phyloP scores from a whole-genome alignment of 2,329 filamentous ascomycete species.

The Nothopassalora personata region DNA sequence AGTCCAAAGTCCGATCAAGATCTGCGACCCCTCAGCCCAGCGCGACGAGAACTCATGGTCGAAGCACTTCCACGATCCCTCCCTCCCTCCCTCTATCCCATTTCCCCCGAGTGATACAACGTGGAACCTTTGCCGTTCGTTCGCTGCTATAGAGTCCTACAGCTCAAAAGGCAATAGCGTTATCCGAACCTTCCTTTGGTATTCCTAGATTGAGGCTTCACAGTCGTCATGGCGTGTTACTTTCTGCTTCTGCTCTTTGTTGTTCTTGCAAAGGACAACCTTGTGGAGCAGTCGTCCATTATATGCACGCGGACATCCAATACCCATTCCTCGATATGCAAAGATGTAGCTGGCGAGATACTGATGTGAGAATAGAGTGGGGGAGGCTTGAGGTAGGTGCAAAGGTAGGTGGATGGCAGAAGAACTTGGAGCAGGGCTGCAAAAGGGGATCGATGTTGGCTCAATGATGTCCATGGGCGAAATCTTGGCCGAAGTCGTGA shows the following conservation, averaged over 20 bases:
- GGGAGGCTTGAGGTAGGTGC: background rate
- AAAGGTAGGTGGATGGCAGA: background rate
- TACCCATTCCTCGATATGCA: background rate
- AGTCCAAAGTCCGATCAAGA: background rate
- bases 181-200: slow-evolving; percentile 2
- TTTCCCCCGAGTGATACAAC: background rate
- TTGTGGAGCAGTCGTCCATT: background rate
- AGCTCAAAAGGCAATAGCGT: slow-evolving; percentile 1
- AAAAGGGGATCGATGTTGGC: background rate
- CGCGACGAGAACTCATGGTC: background rate
- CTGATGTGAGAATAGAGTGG: background rate
- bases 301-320: background rate
- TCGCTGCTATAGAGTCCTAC: background rate
- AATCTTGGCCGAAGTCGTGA: no score
- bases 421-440: no score
- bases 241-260: slow-evolving; percentile 1
- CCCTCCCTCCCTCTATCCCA: background rate
- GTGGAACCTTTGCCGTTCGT: slow-evolving; percentile 3
- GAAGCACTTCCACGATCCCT: background rate
- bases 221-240: background rate
- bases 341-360: background rate
- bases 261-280: background rate
- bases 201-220: slow-evolving; percentile 1
- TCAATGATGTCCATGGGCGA: background rate
- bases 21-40: background rate